Evolutionary conservation across 2,329 filamentous ascomycete species (phyloP), one percentile per base, ranked within the genome.

Genomic region (Curvularia sp.): DNA sequence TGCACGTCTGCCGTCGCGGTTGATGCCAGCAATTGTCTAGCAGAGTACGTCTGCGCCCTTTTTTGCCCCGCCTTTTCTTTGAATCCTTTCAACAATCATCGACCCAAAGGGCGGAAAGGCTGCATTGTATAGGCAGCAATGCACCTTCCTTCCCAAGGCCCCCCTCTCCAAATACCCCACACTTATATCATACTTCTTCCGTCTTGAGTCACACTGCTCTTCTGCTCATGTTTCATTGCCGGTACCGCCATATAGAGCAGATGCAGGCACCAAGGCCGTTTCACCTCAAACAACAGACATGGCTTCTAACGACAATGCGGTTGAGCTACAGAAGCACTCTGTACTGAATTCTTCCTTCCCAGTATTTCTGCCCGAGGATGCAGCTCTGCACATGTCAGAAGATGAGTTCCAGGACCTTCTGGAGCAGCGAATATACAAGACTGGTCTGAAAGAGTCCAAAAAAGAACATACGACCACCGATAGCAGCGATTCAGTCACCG

Each of bases 301-400:
- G 61, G 50, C 56, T n/a, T 43, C 47, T 43, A 49, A 53, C 8
- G 32, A 2, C 25, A 27, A n/a, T 32, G 4, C 32, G 4, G 21
- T 13, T 12, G 15, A 18, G 9, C 6, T 36, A 6, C 47, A 25
- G 6, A 52, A 50, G 23, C 67, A 69, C 43, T 66, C 67, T 1
- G 49, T 67, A 15, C 53, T 72, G 10, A 53, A 67, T 42, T 69
- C 67, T 0, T 65, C 61, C 0, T 70, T 71, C 46, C 68, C 70
- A 3, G 68, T 72, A 3, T 42, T 65, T 21, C 60, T 72, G 1
- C 70, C 70, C 2, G 42, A 60, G 8, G 60, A 67, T 30, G 38
- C 50, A 5, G 41, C 66, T 0, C 47, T 71, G 5, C 65, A 66
- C 56, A 55, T 72, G 45, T 36, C 64, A 18, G 65, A 70, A 18